These are phyloP conservation scores for Solioccasus polychromus DNA, from an alignment of 768 basidiomycete genomes.

Conservation along the genomic window DNA sequence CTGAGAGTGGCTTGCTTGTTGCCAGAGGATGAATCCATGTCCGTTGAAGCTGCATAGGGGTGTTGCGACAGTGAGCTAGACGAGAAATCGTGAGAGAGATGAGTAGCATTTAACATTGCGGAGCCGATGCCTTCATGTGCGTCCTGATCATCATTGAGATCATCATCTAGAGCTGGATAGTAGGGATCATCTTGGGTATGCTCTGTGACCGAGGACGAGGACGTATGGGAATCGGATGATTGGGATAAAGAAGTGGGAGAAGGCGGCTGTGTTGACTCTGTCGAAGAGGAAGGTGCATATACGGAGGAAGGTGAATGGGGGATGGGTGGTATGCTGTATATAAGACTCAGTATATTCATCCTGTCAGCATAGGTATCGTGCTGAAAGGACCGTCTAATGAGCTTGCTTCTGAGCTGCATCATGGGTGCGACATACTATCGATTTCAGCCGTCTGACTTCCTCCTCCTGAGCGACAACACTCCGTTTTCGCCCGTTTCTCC, in stretches of 20 bases:
- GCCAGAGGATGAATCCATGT: constrained; percentile 33
- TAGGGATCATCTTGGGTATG: constrained; percentile 37
- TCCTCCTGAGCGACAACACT: constrained; percentile 90
- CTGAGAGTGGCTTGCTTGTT: constrained; percentile 21
- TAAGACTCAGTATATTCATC: constrained; percentile 88
- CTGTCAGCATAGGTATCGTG: constrained; percentile 95
- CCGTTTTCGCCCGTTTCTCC: constrained; percentile 59
- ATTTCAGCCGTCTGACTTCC: constrained; percentile 80
- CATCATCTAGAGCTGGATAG: constrained; percentile 18
- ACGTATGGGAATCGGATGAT: constrained; percentile 49
- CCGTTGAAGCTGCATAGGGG: constrained; percentile 50
- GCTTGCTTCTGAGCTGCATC: constrained; percentile 8
- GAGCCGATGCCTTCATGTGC: constrained; percentile 43
- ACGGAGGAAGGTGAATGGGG: constrained; percentile 60
- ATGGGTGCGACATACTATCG: constrained; percentile 65
- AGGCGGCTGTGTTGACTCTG: constrained; percentile 34
- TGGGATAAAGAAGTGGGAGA: constrained; percentile 35
- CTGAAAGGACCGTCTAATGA: constrained; percentile 38
- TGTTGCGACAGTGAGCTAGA: constrained; percentile 32
- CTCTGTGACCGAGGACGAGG: constrained; percentile 43
- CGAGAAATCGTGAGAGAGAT: constrained; percentile 29
- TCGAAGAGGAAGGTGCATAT: constrained; percentile 42
- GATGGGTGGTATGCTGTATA: constrained; percentile 80
- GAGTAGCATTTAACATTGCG: constrained; percentile 39
- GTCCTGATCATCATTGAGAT: constrained; percentile 33